Evolutionary conservation across 352 stramenopile species (phyloP), one percentile per base, ranked within the genome.

Genomic region (Globisporangium recalcitrans): DNA sequence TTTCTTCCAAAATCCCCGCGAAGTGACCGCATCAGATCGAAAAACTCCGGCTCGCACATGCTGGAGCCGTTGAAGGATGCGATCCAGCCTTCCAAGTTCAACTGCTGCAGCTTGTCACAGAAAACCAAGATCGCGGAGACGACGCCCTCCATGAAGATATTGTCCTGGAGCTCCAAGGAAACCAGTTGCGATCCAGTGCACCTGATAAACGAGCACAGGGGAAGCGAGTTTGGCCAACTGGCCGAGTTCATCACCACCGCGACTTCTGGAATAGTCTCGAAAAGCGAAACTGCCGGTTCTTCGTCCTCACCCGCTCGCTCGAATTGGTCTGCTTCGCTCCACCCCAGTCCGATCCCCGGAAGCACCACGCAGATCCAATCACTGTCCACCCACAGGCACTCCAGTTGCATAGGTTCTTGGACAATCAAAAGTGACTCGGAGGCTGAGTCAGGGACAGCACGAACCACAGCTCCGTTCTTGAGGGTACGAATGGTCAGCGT

Each of bases 191-290:
- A 8, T 11, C 19, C 42, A 24, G n/a, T 24, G n/a, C 19, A 26
- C 14, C 42, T 11, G 42, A 49, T 14, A 24, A 49, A 26, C n/a
- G 42, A 49, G 42, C 42, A 49, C 19, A 49, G 2, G 19, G 42
- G 42, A 8, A 14, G 19, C 42, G 42, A 49, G 19, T 49, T n/a
- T 2, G 42, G 42, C 42, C 42, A 49, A 3, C 42, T 49, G 42
- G 26, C 42, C n/a, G 42, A 49, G 42, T 49, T 49, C 42, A 49
- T 26, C 42, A 49, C n/a, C 42, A 49, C 19, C n/a, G 42, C 42
- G 19, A 24, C n/a, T 14, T 26, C 42, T 14, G 42, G 42, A 8
- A 49, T 19, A 22, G 6, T 13, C 1, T 49, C 42, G 19, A 14
- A 49, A 2, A 26, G n/a, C n/a, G 16, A n/a, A 44, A n/a, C 11